Conservation (phyloP, 108 stramenopile species). For the Poteriospumella lacustris region DNA sequence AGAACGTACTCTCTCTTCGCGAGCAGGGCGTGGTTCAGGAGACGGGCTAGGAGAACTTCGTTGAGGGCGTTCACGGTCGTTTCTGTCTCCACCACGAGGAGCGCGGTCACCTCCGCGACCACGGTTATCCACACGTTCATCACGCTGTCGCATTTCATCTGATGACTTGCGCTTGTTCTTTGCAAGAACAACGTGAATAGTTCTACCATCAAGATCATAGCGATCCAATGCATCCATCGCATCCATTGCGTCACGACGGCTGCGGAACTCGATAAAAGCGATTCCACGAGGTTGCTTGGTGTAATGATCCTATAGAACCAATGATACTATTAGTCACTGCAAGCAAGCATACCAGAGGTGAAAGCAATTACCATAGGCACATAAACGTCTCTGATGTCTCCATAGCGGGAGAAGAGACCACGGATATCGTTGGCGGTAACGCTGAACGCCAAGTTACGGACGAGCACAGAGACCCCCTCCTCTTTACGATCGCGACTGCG, state of each 20-base stretch:
- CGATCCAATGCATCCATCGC: slow-evolving; percentile 44
- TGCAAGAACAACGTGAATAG: slow-evolving; percentile 45
- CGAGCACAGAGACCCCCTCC: slow-evolving; percentile 44
- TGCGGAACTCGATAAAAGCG: slow-evolving; percentile 50
- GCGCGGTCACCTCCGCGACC: too few species aligned
- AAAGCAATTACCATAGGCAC: slow-evolving; percentile 43
- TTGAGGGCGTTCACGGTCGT: too few species aligned
- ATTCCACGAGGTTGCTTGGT: slow-evolving; percentile 48
- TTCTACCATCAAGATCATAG: slow-evolving; percentile 44
- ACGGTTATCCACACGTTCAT: too few species aligned
- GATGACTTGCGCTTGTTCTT: slow-evolving; percentile 47
- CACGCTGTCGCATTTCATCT: slow-evolving; percentile 35
- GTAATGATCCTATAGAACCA: slow-evolving; percentile 10
- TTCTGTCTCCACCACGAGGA: too few species aligned
- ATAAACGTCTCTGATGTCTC: slow-evolving; percentile 51
- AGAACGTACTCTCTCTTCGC: too few species aligned
- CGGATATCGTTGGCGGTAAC: slow-evolving; percentile 44
- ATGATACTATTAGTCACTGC: neutral
- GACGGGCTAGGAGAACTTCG: too few species aligned
- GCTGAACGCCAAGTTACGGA: slow-evolving; percentile 47
- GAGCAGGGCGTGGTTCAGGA: too few species aligned
- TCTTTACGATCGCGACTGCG: slow-evolving; percentile 28
- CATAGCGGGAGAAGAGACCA: slow-evolving; percentile 38
- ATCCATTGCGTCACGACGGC: slow-evolving; percentile 39
- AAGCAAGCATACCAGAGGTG: slow-evolving; percentile 38